Conservation (phyloP, 345 rosid genomes). For the Tarenaya hassleriana region DNA sequence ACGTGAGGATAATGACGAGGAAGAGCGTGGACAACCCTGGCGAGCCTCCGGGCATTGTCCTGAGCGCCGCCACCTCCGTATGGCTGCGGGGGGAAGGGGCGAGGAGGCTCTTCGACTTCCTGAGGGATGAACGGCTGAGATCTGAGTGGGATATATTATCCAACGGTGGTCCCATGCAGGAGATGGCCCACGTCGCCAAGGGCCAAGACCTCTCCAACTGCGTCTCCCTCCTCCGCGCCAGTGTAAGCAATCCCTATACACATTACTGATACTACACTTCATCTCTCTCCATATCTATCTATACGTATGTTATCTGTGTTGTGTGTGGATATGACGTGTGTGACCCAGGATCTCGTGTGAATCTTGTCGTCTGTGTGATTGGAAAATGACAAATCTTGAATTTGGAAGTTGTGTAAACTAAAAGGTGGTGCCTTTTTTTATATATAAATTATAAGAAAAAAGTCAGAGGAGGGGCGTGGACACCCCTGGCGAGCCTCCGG, state of each 20-base stretch:
- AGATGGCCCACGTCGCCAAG: constrained; percentile 92
- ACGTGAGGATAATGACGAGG: constrained; percentile 85
- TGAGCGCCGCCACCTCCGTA: constrained; percentile 91
- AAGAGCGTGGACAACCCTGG: constrained; percentile 83
- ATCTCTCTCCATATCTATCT: constrained; percentile 4
- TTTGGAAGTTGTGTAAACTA: constrained; percentile 38
- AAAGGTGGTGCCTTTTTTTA: too few species aligned
- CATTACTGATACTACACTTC: too few species aligned
- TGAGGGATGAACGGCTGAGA: constrained; percentile 73
- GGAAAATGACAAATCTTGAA: constrained; percentile 31
- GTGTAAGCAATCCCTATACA: constrained; percentile 33
- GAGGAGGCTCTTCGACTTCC: constrained; percentile 67
- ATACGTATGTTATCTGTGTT: constrained; percentile 4
- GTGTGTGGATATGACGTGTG: constrained; percentile 19
- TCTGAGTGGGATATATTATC: constrained; percentile 98
- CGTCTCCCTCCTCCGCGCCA: constrained; percentile 88
- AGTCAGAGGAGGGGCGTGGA: constrained; percentile 80
- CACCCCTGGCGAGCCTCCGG: constrained; percentile 95
- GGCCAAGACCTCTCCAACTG: constrained; percentile 95
- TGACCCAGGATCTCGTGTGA: constrained; percentile 30
- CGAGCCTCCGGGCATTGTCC: constrained; percentile 85
- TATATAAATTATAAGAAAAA: too few species aligned
- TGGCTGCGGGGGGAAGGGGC: constrained; percentile 83
- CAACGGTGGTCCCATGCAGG: constrained; percentile 94
- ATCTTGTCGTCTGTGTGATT: constrained; percentile 29